Base-by-base conservation (phyloP, 192 early-diverging fungal genomes). In the Dissophora globulifera region DNA sequence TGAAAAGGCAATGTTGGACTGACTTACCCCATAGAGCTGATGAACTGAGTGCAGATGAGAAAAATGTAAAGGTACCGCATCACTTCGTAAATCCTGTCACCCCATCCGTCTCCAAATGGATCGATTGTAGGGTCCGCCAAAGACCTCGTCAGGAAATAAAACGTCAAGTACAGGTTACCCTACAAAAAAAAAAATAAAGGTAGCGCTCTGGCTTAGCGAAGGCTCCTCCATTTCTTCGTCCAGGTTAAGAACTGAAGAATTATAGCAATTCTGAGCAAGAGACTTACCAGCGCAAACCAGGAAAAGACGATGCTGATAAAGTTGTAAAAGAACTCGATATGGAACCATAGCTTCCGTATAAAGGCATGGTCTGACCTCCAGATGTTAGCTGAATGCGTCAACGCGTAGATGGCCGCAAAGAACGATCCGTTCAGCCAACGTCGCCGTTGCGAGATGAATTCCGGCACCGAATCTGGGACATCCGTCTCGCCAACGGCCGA, bases 361-460 rank as follows among this genome's bases (percentile, higher is more conserved):
- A 86, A 60, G 31, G 80, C 78, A 54, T 93, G 93, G 32, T 86
- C 87, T 1, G 91, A 91, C 48, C 82, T 58, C 69, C 85, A 89
- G n/a, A 91, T 89, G 30, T 88, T 84, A 27, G 71, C 47, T 62
- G 82, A 88, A 51, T 93, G 87, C 1, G 82, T 79, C 22, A 91
- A 58, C 2, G 91, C 84, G 67, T 93, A 90, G n/a, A 94, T 78
- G 27, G 82, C 84, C 9, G 93, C 93, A 86, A 94, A 94, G 80
- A 92, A 91, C 13, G 89, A 91, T 8, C 93, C 93, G 62, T 94
- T 94, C 17, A 94, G 70, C 92, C 92, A 94, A 54, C 93, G 83
- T 60, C 93, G 81, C 29, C 93, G 83, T 49, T 94, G 93, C 0
- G 89, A 89, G 41, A 94, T 89, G 43, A 94, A 89, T 60, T 93